Conservation (phyloP, 1,139 yeast species). For the Suzukiozyma palmioleophila region DNA sequence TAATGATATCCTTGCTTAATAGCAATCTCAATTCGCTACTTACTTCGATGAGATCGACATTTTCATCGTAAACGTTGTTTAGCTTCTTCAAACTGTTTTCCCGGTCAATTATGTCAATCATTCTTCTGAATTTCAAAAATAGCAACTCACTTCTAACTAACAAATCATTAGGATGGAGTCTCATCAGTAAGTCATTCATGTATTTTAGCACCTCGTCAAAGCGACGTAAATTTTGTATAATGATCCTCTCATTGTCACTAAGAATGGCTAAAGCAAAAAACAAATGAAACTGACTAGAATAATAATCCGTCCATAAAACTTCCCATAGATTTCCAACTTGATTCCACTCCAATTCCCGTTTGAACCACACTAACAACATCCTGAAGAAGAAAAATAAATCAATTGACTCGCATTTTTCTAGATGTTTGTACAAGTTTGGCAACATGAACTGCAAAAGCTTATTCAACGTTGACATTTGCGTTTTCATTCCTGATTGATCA, state of each 20-base stretch:
- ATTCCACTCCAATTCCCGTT: slow-evolving; percentile 82
- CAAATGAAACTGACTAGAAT: slow-evolving; percentile 80
- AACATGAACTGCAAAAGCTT: slow-evolving; percentile 84
- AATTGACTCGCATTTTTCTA: slow-evolving; percentile 82
- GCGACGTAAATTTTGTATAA: slow-evolving; percentile 63
- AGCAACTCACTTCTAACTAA: slow-evolving; percentile 77
- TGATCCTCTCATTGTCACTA: slow-evolving; percentile 79
- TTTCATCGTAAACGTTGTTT: slow-evolving; percentile 12
- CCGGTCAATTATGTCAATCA: slow-evolving; percentile 72
- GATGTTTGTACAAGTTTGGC: slow-evolving; percentile 77
- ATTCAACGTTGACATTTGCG: slow-evolving; percentile 77
- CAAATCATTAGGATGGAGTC: slow-evolving; percentile 67
- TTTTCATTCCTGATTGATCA: slow-evolving; percentile 90
- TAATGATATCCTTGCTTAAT: slow-evolving; percentile 54
- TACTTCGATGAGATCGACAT: slow-evolving; percentile 16
- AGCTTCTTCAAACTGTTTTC: slow-evolving; percentile 30
- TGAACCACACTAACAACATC: slow-evolving; percentile 92
- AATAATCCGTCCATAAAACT: slow-evolving; percentile 81
- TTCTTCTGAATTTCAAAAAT: slow-evolving; percentile 72
- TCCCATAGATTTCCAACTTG: slow-evolving; percentile 87
- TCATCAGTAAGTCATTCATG: slow-evolving; percentile 83
- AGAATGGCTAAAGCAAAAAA: slow-evolving; percentile 84
- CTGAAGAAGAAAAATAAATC: slow-evolving; percentile 91
- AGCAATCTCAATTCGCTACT: slow-evolving; percentile 52
- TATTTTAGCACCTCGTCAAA: slow-evolving; percentile 92